These are phyloP conservation scores for Mycosphaerella sp. DNA, from an alignment of 2,329 filamentous ascomycete species.

Conservation along the genomic window DNA sequence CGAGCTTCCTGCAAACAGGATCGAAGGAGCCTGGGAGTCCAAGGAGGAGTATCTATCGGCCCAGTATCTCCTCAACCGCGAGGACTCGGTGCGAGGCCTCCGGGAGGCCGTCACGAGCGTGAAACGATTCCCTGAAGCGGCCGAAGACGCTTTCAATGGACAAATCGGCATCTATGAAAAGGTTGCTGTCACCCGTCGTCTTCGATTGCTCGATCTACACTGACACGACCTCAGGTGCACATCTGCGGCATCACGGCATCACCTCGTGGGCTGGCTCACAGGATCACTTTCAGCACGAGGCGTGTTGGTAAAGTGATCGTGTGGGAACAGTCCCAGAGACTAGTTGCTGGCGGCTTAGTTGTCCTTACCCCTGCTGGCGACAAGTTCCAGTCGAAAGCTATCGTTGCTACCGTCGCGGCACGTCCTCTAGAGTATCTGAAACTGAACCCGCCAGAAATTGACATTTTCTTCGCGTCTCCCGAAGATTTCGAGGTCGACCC, in stretches of 20 bases:
- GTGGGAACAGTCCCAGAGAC: conserved; percentile 59
- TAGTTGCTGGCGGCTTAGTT: conserved; percentile 51
- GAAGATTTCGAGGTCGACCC: conserved; percentile 64
- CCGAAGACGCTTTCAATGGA: conserved; percentile 45
- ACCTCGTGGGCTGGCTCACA: conserved; percentile 56
- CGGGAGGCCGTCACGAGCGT: conserved; percentile 59
- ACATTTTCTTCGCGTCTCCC: conserved; percentile 62
- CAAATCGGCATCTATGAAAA: conserved; percentile 61
- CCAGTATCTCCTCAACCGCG: conserved; percentile 69
- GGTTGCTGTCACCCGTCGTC: conserved; percentile 40
- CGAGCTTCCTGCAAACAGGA: conserved; percentile 42
- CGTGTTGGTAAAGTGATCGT: conserved; percentile 60
- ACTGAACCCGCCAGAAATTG: conserved; percentile 63
- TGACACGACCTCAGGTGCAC: conserved; percentile 50
- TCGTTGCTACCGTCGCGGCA: conserved; percentile 67
- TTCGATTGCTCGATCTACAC: conserved; percentile 3
- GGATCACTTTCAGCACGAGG: conserved; percentile 64
- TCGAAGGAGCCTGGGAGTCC: conserved; percentile 52
- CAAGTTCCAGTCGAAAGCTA: conserved; percentile 58
- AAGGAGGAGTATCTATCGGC: conserved; percentile 62
- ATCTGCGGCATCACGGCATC: conserved; percentile 61
- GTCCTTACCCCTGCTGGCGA: conserved; percentile 53
- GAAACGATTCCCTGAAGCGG: conserved; percentile 47
- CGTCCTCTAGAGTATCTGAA: conserved; percentile 58
- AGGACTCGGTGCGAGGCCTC: conserved; percentile 65